Evolutionary conservation across 2,329 filamentous ascomycete genomes (phyloP).

Genomic region (Meredithiella fracta): DNA sequence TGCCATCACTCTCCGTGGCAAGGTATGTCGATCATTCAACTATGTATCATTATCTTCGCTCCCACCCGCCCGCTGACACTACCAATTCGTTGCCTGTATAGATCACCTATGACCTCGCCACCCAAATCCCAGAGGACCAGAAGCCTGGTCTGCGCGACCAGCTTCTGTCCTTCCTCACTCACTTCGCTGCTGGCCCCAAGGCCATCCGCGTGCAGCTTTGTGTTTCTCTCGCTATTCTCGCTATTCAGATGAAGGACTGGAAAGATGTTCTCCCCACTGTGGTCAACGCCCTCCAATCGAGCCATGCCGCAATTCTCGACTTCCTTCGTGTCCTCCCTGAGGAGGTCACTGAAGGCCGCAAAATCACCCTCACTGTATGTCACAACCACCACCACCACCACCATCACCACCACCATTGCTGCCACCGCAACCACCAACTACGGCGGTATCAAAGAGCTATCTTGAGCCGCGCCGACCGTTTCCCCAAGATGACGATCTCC

Average conservation of each 20-base stretch:
- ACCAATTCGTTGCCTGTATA: slow-evolving; percentile 24
- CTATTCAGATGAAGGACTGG: slow-evolving; percentile 93
- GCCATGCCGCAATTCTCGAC: slow-evolving; percentile 77
- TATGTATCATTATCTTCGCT: not conserved
- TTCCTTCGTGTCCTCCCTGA: slow-evolving; percentile 94
- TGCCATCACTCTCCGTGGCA: slow-evolving; percentile 91
- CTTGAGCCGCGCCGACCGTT: not conserved
- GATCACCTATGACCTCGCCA: slow-evolving; percentile 86
- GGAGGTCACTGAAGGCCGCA: slow-evolving; percentile 97
- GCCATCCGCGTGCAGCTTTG: slow-evolving; percentile 80
- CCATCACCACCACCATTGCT: slow-evolving; percentile 1
- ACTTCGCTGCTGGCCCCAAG: slow-evolving; percentile 67
- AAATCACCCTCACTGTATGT: slow-evolving; percentile 98
- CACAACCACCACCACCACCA: slow-evolving; percentile 28
- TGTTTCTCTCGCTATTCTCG: slow-evolving; percentile 83
- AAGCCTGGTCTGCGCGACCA: slow-evolving; percentile 67
- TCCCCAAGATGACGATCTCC: not conserved
- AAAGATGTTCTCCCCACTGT: slow-evolving; percentile 79
- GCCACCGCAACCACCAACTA: not conserved
- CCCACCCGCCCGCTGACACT: not conserved
- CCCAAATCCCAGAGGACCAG: slow-evolving; percentile 66
- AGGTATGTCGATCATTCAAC: slow-evolving; percentile 38
- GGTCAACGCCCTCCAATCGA: slow-evolving; percentile 60
- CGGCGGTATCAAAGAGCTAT: not conserved
- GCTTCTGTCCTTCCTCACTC: slow-evolving; percentile 62